Percentiles rank a stretch among this genome's conserved stretches.
Evolutionary conservation across 1,284 basidiomycete genomes (phyloP).

Genomic region (Schizopora paradoxa): DNA sequence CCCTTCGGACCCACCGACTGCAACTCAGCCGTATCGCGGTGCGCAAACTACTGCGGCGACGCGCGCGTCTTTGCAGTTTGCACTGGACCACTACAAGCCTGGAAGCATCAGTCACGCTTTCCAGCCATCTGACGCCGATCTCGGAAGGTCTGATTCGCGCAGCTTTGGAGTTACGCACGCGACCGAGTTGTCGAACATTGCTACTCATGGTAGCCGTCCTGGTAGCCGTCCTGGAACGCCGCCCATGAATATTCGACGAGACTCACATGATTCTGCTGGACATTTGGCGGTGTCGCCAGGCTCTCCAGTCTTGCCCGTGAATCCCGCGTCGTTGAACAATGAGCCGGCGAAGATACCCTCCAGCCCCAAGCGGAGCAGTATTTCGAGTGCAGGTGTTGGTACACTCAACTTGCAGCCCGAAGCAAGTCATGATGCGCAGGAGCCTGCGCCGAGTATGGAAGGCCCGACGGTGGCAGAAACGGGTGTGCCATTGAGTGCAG

Average conservation of each 20-base stretch:
- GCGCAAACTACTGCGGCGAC: conserved; percentile 56
- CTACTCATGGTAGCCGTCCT: conserved; percentile 25
- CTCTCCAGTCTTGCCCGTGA: conserved; percentile 37
- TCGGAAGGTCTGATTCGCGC: conserved; percentile 63
- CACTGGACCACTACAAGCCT: conserved; percentile 68
- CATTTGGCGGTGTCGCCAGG: conserved; percentile 20
- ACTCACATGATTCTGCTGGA: conserved; percentile 6
- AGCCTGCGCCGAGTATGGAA: conserved; percentile 27
- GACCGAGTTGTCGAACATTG: conserved; percentile 57
- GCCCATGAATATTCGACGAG: conserved; percentile 24
- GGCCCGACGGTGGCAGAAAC: conserved; percentile 60
- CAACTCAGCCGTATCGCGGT: conserved; percentile 51
- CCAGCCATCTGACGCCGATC: conserved; percentile 42
- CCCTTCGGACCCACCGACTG: conserved; percentile 56
- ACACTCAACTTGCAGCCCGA: neutral
- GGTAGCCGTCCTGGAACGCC: conserved; percentile 36
- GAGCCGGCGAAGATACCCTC: conserved; percentile 48
- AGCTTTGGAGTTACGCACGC: conserved; percentile 80
- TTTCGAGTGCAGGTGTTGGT: conserved; percentile 1
- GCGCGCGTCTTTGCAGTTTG: conserved; percentile 68
- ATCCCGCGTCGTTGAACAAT: conserved; percentile 51
- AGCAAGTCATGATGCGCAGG: conserved; percentile 26
- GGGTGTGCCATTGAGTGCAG: conserved; percentile 48
- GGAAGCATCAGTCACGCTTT: conserved; percentile 52
- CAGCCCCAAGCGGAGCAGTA: conserved; percentile 6